Evolutionary conservation across 495 filamentous ascomycete species (phyloP).

Genomic region (Chaetomidium leptoderma): DNA sequence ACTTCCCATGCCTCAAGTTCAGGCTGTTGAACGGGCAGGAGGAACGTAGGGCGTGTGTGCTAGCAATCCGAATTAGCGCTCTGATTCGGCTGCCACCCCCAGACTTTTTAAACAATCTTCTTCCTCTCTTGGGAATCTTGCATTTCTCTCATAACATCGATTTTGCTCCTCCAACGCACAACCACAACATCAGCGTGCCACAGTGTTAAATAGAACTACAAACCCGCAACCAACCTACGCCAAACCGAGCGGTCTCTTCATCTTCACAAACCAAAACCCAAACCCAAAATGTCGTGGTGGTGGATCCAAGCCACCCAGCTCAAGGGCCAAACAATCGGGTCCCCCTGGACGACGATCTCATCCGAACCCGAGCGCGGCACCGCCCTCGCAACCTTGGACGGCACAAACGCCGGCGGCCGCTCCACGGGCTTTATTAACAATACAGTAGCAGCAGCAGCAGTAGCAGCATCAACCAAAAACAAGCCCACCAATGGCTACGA

Average conservation of each 20-base stretch:
- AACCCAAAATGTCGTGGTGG: neutral
- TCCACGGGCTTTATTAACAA: no score
- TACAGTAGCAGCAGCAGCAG: no score
- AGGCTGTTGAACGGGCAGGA: no score
- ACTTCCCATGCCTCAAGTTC: no score
- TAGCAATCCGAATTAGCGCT: no score
- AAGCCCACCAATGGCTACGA: constrained; percentile 5
- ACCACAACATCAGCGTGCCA: neutral
- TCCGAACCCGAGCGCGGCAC: no score
- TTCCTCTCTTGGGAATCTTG: neutral
- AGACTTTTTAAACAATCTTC: neutral
- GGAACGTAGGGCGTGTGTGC: no score
- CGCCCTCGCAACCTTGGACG: no score
- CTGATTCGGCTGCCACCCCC: no score
- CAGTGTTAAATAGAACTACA: neutral
- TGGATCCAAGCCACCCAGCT: constrained; percentile 3
- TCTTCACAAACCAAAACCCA: neutral
- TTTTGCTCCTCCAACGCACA: neutral
- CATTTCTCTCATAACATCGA: neutral
- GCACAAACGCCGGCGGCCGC: no score
- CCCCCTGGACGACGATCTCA: no score
- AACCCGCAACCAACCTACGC: neutral
- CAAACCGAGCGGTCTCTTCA: neutral
- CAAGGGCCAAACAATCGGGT: neutral
- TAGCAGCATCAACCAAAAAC: neutral